Base-by-base conservation (phyloP, 306 rosid species). In the Coriaria nepalensis region DNA sequence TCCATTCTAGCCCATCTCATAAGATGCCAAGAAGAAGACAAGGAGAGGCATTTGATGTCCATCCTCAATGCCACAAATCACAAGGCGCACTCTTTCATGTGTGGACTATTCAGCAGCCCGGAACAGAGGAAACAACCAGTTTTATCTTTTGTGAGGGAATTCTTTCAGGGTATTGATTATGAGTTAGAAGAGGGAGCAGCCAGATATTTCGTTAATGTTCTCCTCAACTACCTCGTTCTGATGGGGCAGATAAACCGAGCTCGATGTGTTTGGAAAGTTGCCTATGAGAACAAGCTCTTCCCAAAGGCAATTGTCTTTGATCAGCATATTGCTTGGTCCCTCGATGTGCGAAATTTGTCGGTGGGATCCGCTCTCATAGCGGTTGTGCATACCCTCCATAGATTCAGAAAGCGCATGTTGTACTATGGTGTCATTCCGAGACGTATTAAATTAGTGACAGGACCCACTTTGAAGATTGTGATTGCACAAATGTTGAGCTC, bases 281-380 rank as follows among this genome's bases (percentile, higher is more conserved):
- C 95, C 12, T 84, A 90, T 9, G 95, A 90, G 84, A 84, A 90
- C 52, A 90, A 84, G 64, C 97, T 90, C 64, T 90, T 90, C 67
- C 97, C 97, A 0, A 90, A 81, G 73, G 97, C 97, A 41, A 90
- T 90, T 54, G 87, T 84, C 7, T 84, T 90, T 13, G 84, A 84
- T 71, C 97, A 84, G 74, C 95, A 90, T 59, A 84, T 90, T 53
- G 95, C 97, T 50, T 90, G 95, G 97, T 81, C 97, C 12, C 95
- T 84, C 49, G 95, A 90, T 34, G 92, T 90, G 50, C 73, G 97
- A 63, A 84, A 90, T 77, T 77, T 90, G 64, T 84, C 97, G 0
- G 93, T 88, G 11, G 97, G 97, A 53, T 95, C 95, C 6, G 93
- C 95, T 39, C 82, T 81, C 37, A 54, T 88, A 56, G 93, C 97